Base-by-base conservation (phyloP, 2,329 filamentous ascomycete species). In the Sporothrix dimorphospora region DNA sequence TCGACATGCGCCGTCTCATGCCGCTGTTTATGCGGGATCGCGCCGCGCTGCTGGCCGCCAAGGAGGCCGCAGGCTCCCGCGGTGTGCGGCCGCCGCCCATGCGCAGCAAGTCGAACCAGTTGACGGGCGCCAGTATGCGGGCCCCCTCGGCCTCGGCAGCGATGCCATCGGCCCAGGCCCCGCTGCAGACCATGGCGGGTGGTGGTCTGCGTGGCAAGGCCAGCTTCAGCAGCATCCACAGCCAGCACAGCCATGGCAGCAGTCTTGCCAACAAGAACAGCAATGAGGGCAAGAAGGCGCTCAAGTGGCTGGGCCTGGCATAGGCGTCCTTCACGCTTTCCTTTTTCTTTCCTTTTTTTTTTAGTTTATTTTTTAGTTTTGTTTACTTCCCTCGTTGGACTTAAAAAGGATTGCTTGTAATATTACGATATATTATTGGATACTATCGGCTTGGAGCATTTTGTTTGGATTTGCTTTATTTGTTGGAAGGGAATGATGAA, bases 231-330 rank as follows among this genome's bases (percentile, higher is more conserved):
- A 72, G 68, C 69, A 72, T 70, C 21, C 51, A 53, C 19, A 72
- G 73, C 63, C 42, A 67, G 19, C 3, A 24, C 12, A 72, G 72
- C 47, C 53, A 61, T 14, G 49, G 55, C 24, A 82, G 67, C 14
- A 82, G 51, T 6, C 34, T 53, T n/a, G 21, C 61, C 53, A 61
- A 45, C 53, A 65, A 51, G 14, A 69, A n/a, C 40, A 12, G 14
- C 72, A 72, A 63, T 24, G 66, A 71, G 14, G 59, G 73, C 16
- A 72, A 82, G 8, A 88, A 88, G 77, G 86, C 86, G 7, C 81
- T 87, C 69, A 87, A 86, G 77, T 87, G 86, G 76, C 80, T 88
- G 1, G 86, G 86, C 0, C 78, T 87, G 59, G 82, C 82, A 12
- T 1, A 3, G 30, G 8, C 5, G 9, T 55, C 30, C 21, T 59